These are phyloP conservation scores for Chalciporus piperatus DNA, from an alignment of 768 basidiomycete species.

Conservation along the genomic window DNA sequence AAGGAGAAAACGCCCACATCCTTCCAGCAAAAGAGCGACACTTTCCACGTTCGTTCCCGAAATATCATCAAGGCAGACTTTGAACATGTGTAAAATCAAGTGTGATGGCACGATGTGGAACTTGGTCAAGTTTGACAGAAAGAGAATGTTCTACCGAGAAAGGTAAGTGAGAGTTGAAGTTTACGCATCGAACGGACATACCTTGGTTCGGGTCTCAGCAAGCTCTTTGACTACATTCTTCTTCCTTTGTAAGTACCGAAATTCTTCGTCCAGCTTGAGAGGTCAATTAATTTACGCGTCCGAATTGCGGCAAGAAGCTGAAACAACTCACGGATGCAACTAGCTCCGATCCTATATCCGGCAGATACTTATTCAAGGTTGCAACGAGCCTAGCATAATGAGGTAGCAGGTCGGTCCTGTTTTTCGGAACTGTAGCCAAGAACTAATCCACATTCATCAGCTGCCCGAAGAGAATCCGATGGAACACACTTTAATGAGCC, in stretches of 20 bases:
- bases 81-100: conserved; percentile 91
- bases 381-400: conserved; percentile 91
- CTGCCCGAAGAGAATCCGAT: neutral
- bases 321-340: conserved; percentile 64
- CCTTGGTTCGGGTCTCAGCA: conserved; percentile 81
- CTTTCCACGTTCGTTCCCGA: conserved; percentile 92
- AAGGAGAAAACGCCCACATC: conserved; percentile 89
- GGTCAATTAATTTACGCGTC: conserved; percentile 3
- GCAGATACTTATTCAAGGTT: conserved; percentile 88
- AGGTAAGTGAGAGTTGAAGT: neutral
- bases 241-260: conserved; percentile 91
- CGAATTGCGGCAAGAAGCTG: neutral
- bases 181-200: conserved; percentile 26
- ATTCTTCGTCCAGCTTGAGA: conserved; percentile 89
- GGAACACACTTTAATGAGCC: conserved; percentile 71
- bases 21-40: conserved; percentile 85
- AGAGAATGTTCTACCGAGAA: conserved; percentile 73
- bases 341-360: conserved; percentile 83
- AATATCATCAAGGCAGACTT: conserved; percentile 96
- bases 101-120: conserved; percentile 89
- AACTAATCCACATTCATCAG: conserved; percentile 46
- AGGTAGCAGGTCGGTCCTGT: conserved; percentile 84
- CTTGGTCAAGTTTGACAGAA: conserved; percentile 91
- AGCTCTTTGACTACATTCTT: conserved; percentile 91
- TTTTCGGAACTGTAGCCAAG: conserved; percentile 80